Evolutionary conservation across 345 rosid genomes (phyloP).

Genomic region (Aquilaria malaccensis): DNA sequence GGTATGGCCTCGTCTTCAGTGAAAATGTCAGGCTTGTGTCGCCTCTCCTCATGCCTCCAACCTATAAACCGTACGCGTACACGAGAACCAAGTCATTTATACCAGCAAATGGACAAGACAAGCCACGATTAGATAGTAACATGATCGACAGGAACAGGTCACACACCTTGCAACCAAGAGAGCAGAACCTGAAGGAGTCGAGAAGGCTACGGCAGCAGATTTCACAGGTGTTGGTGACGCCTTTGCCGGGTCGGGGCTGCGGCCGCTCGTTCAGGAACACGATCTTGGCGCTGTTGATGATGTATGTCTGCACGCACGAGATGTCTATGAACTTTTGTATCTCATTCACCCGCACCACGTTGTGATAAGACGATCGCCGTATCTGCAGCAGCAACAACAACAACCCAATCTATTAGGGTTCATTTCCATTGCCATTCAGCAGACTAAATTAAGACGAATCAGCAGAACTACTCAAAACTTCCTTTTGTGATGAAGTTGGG

Average conservation of each 20-base stretch:
- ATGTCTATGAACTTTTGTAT: constrained; percentile 83
- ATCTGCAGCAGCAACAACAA: constrained; percentile 39
- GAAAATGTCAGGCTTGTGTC: constrained; percentile 55
- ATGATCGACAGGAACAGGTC: too few species aligned
- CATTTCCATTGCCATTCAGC: neutral
- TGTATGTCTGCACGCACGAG: constrained; percentile 78
- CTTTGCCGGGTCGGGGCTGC: constrained; percentile 90
- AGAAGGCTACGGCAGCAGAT: constrained; percentile 84
- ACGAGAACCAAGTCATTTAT: neutral
- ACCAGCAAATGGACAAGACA: too few species aligned
- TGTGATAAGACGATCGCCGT: constrained; percentile 89
- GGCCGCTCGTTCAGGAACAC: constrained; percentile 88
- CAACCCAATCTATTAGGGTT: neutral
- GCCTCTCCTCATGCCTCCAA: constrained; percentile 69
- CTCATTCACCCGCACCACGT: constrained; percentile 89
- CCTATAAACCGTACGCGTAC: constrained; percentile 24
- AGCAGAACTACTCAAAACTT: too few species aligned
- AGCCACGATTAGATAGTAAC: too few species aligned
- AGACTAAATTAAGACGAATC: too few species aligned
- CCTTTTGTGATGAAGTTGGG: too few species aligned
- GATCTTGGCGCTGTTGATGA: constrained; percentile 87
- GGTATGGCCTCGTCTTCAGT: constrained; percentile 35
- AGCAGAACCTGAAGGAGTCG: constrained; percentile 90
- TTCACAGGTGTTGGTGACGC: constrained; percentile 87
- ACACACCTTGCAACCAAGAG: constrained; percentile 74